Conservation (phyloP, 352 stramenopile species). For the Phytopythium boreale region DNA sequence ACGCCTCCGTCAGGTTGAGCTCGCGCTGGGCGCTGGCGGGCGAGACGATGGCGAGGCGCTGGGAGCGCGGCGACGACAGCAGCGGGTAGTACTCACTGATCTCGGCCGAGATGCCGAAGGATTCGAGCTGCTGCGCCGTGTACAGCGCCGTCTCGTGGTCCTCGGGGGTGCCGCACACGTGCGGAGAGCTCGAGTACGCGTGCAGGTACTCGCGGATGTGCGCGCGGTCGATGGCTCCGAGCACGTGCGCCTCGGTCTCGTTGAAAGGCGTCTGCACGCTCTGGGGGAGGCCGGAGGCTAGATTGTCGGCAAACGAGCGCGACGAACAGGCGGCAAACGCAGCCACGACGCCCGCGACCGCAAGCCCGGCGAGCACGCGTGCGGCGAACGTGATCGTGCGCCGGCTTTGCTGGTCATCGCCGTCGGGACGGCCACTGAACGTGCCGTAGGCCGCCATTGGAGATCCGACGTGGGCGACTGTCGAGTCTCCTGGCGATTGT, state of each 20-base stretch:
- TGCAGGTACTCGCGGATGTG: constrained; percentile 41
- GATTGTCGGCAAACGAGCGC: not conserved
- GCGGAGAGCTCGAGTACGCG: constrained; percentile 42
- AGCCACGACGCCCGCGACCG: constrained; percentile 2
- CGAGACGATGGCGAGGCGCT: constrained; percentile 40
- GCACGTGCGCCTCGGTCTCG: not conserved
- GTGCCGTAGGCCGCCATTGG: constrained; percentile 6
- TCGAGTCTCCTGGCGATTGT: not conserved
- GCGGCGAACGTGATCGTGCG: not conserved
- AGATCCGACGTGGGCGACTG: not conserved
- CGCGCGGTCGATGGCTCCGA: constrained; percentile 3
- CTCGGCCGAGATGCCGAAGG: constrained; percentile 53
- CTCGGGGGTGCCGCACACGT: constrained; percentile 38
- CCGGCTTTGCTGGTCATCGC: not conserved
- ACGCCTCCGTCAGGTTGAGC: constrained; percentile 57
- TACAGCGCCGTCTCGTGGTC: constrained; percentile 65
- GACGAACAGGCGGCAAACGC: not conserved
- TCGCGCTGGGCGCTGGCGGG: constrained; percentile 23
- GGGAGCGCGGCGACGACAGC: constrained; percentile 54
- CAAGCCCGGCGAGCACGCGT: not conserved
- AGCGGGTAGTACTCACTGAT: constrained; percentile 64
- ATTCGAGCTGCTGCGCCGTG: constrained; percentile 49
- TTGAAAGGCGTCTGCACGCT: not conserved
- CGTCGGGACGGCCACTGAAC: not conserved
- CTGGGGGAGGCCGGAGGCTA: not conserved